Base-by-base conservation (phyloP, 352 stramenopile species). In the Pythium plurisporium region DNA sequence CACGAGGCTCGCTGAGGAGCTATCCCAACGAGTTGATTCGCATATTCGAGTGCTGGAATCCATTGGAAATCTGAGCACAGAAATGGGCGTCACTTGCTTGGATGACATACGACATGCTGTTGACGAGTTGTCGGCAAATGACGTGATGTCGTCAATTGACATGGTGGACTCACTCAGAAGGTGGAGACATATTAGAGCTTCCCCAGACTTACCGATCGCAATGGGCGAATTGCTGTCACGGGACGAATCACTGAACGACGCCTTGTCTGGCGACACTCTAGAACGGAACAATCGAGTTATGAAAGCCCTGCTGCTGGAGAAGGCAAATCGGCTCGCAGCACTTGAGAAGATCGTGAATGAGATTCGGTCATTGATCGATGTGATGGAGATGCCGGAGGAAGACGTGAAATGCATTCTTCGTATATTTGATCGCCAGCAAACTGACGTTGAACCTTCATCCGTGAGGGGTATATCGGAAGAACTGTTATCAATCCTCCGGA, bases 281-380 rank as follows among this genome's bases (percentile, higher is more conserved):
- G 64, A 72, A 23, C 65, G 64, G 27, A 74, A 86, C 25, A 57
- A 77, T 14, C 44, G 70, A 36, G 22, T 89, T 30, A 34, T 88
- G 20, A 75, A 68, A 19, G 56, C 55, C 2, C 64, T 94, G 33
- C 52, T 81, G 20, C 74, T 76, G 36, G 82, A 92, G 40, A 90
- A 91, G 47, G 61, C 70, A 5, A 81, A 74, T 36, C 75, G 82
- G 12, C 56, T 86, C 23, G 56, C 57, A 4, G 76, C 91, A 45
- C 54, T 81, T 29, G 75, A 92, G 43, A 62, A 81, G 17, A 47
- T 63, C 1, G 53, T 81, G 8, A 51, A 57, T n/a, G 56, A 70
- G 27, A 76, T 89, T 27, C 76, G 82, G 3, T 60, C 65, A 0
- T 25, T 86, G 6, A 58, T 82, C 0, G 55, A 60, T 20, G 67